Evolutionary conservation across 2,329 filamentous ascomycete species (phyloP).

Genomic region (Calonectria pseudoturangicola): DNA sequence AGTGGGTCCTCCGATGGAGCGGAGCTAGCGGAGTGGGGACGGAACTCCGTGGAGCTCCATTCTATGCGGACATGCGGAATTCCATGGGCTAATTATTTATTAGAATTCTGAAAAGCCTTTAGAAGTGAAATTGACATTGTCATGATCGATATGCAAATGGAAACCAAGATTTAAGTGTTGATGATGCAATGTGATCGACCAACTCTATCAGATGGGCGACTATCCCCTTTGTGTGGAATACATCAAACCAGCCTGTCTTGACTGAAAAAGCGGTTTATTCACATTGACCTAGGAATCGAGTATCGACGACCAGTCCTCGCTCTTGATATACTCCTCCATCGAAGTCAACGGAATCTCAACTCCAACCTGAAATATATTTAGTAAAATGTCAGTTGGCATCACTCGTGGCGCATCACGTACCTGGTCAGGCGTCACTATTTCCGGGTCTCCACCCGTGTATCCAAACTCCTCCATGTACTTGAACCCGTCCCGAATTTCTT

Average conservation of each 20-base stretch:
- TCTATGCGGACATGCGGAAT: too few species aligned
- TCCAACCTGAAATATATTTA: slow-evolving; percentile 26
- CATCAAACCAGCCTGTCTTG: too few species aligned
- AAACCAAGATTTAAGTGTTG: too few species aligned
- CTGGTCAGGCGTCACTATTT: slow-evolving; percentile 28
- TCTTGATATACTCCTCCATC: slow-evolving; percentile 41
- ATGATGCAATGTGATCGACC: too few species aligned
- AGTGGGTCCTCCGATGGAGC: neutral
- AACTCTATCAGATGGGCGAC: too few species aligned
- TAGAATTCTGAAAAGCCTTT: too few species aligned
- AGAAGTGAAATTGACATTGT: too few species aligned
- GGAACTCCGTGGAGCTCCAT: slow-evolving; percentile 7
- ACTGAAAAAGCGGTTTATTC: too few species aligned
- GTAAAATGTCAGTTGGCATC: neutral
- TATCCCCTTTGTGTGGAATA: too few species aligned
- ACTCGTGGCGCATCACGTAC: neutral
- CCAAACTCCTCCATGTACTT: slow-evolving; percentile 44
- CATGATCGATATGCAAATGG: too few species aligned
- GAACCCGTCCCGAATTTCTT: slow-evolving; percentile 32
- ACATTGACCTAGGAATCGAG: neutral
- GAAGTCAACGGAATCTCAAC: slow-evolving; percentile 24
- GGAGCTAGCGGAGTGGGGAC: slow-evolving; percentile 14
- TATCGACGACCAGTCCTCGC: slow-evolving; percentile 39
- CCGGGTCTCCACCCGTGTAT: slow-evolving; percentile 40
- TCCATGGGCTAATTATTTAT: too few species aligned